Evolutionary conservation across 192 early-diverging fungal genomes (phyloP), one percentile per base, ranked within the genome.

Genomic region (Coemansia pectinata): DNA sequence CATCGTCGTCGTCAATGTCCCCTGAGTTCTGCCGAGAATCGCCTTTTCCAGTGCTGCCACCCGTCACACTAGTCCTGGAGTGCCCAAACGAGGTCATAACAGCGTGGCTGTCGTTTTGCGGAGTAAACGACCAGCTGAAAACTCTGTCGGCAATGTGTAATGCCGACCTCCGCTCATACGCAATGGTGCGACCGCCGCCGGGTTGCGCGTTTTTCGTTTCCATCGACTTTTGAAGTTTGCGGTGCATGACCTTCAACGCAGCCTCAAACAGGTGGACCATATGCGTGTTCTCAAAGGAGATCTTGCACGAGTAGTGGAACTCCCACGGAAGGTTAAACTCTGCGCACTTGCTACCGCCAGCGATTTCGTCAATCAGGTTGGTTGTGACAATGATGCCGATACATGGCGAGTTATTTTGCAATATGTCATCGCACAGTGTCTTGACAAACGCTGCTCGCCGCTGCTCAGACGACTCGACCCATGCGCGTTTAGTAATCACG

Each of bases 251-350:
- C 31, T 78, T 77, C 34, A 83, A 72, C 23, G 80, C 69, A 1
- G 80, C 80, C 44, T 83, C 80, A 67, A 83, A 78, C 7, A 83
- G 34, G 5, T 19, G 66, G 5, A 65, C 39, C 80, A 83, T 66
- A 36, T 83, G 75, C 29, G 66, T 48, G 39, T 67, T 70, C 42
- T 83, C 80, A 64, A 83, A 83, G 21, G 76, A 66, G 9, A 63
- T 62, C 50, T 83, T 83, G 70, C 80, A 83, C 38, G 75, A 21
- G 59, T 78, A 83, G 52, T 83, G 80, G 25, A 83, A 83, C 48
- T 83, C 80, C 80, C 80, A 83, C 12, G 80, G 80, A 8, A 83
- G 57, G 25, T 68, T 65, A 41, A 83, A 77, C 66, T 83, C 75
- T 12, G 80, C 77, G 48, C 80, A 83, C 40, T 72, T 83, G 72